phyloP scores from a whole-genome alignment of 352 stramenopile species.

The Saprolegnia parasitica region DNA sequence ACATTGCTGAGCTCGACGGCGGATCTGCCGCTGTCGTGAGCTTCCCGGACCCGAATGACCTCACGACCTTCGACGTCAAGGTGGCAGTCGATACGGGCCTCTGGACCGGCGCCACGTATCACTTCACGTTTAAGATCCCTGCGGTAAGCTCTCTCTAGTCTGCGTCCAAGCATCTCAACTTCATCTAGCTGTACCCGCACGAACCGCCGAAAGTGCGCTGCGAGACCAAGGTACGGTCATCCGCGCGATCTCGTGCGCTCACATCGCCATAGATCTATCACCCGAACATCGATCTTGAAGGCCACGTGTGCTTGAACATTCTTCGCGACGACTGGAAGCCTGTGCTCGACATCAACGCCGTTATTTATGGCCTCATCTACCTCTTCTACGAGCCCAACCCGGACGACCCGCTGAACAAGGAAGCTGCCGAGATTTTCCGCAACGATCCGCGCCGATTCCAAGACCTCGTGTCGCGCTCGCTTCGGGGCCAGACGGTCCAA shows the following conservation, averaged over 20 bases:
- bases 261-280: slow-evolving; percentile 90
- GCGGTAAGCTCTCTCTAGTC: slow-evolving; percentile 49
- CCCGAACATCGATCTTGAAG: slow-evolving; percentile 98
- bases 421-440: slow-evolving; percentile 95
- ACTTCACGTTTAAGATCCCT: slow-evolving; percentile 97
- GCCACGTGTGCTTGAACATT: slow-evolving; percentile 98
- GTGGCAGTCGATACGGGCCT: slow-evolving; percentile 93
- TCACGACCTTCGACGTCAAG: slow-evolving; percentile 90
- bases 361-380: slow-evolving; percentile 99
- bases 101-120: slow-evolving; percentile 96
- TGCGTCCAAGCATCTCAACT: slow-evolving; percentile 5
- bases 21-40: slow-evolving; percentile 93
- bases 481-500: slow-evolving; percentile 75
- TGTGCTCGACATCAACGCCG: slow-evolving; percentile 98
- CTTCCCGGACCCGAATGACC: slow-evolving; percentile 97
- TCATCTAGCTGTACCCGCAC: slow-evolving; percentile 88
- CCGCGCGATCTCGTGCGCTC: background rate
- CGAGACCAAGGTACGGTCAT: slow-evolving; percentile 82
- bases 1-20: slow-evolving; percentile 97
- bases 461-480: slow-evolving; percentile 80
- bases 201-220: slow-evolving; percentile 97
- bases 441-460: slow-evolving; percentile 92
- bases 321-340: slow-evolving; percentile 98
- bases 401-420: slow-evolving; percentile 97
- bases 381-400: slow-evolving; percentile 99